Conservation (phyloP, 225 moss, liverwort and hornwort genomes). For the Physcomitrellopsis africana region DNA sequence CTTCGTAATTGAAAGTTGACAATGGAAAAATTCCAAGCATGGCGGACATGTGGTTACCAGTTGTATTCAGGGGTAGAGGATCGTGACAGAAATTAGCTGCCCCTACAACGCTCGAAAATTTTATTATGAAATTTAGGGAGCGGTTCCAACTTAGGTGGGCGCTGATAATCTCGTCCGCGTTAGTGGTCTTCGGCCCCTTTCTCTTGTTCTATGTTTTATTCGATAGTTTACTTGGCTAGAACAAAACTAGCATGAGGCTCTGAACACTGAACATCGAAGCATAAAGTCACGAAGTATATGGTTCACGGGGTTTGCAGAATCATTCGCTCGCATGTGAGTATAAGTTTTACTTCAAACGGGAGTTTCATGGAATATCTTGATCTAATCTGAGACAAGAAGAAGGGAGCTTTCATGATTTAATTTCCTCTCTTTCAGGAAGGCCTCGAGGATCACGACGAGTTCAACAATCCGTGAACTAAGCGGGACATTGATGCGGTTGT, state of each 20-base stretch:
- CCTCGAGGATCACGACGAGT: background rate
- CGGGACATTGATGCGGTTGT: conserved; percentile 5
- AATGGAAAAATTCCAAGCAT: conserved; percentile 26
- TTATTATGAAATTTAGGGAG: conserved; percentile 25
- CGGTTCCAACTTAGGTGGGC: conserved; percentile 48
- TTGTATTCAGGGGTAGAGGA: conserved; percentile 46
- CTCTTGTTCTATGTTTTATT: conserved; percentile 55
- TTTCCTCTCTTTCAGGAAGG: background rate
- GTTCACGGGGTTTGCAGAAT: background rate
- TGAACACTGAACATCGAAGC: background rate
- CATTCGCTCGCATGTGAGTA: background rate
- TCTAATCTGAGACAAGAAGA: background rate
- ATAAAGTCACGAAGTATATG: background rate
- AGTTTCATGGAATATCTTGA: background rate
- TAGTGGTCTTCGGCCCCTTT: conserved; percentile 48
- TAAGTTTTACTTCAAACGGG: background rate
- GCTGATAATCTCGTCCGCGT: conserved; percentile 47
- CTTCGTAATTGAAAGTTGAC: background rate
- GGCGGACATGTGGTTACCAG: conserved; percentile 27
- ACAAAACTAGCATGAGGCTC: conserved; percentile 39
- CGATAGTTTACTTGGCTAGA: conserved; percentile 56
- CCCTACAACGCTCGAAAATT: conserved; percentile 29
- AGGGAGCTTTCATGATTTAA: background rate
- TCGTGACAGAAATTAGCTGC: conserved; percentile 44
- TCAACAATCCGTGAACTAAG: background rate